Evolutionary conservation across 2,329 filamentous ascomycete species (phyloP).

Genomic region (Penicillium brevicompactum): DNA sequence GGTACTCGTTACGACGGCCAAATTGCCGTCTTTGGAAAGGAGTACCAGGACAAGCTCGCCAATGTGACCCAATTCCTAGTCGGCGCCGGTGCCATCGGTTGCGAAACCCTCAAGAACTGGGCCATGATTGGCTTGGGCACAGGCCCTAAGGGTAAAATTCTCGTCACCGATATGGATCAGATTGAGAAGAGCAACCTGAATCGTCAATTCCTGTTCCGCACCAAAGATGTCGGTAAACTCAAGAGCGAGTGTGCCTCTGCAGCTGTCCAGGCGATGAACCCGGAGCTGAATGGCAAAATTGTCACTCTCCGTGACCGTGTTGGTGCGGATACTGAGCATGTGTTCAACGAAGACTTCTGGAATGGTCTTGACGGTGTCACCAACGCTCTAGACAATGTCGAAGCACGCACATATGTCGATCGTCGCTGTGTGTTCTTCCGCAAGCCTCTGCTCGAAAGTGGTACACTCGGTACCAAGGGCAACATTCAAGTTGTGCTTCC

Average conservation of each 20-base stretch:
- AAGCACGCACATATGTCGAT: slow-evolving; percentile 95
- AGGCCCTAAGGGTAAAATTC: slow-evolving; percentile 85
- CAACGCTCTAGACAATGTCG: slow-evolving; percentile 96
- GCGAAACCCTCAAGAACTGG: slow-evolving; percentile 99
- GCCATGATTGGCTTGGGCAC: slow-evolving; percentile 95
- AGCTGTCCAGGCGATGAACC: slow-evolving; percentile 95
- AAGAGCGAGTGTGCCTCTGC: slow-evolving; percentile 94
- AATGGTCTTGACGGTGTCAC: slow-evolving; percentile 83
- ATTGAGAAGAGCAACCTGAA: slow-evolving; percentile 99
- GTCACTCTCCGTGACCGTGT: slow-evolving; percentile 85
- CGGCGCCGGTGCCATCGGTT: slow-evolving; percentile 94
- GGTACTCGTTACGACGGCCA: slow-evolving; percentile 93
- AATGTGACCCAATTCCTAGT: slow-evolving; percentile 93
- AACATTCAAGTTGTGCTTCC: slow-evolving; percentile 97
- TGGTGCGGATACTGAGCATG: slow-evolving; percentile 84
- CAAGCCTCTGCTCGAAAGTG: slow-evolving; percentile 93
- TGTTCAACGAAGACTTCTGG: slow-evolving; percentile 97
- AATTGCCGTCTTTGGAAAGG: slow-evolving; percentile 90
- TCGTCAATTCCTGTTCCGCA: slow-evolving; percentile 91
- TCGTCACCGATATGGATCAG: slow-evolving; percentile 94
- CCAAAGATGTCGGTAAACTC: slow-evolving; percentile 89
- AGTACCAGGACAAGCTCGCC: slow-evolving; percentile 90
- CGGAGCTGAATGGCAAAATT: slow-evolving; percentile 85
- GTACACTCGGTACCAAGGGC: slow-evolving; percentile 97
- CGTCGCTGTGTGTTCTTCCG: slow-evolving; percentile 97